Evolutionary conservation across 305 asterid species (phyloP), one percentile per base, ranked within the genome.

Genomic region (Euphrasia arctica): DNA sequence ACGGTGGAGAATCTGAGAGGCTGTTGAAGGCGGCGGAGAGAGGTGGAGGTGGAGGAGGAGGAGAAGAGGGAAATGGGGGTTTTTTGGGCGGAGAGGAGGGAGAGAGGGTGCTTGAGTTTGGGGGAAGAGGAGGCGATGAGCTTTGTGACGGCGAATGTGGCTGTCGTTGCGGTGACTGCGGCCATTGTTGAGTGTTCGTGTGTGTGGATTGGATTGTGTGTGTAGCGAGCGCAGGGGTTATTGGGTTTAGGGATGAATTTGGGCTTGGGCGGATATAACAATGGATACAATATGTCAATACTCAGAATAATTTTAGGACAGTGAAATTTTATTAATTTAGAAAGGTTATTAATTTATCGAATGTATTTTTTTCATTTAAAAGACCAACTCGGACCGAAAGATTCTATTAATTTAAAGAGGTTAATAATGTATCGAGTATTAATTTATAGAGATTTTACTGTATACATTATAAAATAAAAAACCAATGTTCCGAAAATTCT

Each of bases 121-220:
- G 80, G 74, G 43, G 82, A 27, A 48, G 91, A 32, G 60, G 83
- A 62, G 49, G 73, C 67, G 78, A 82, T 47, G 66, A 79, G 78
- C 70, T 67, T 85, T 2, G 90, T 65, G 57, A 79, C 73, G 73
- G 85, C 70, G 77, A 79, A 73, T 9, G 91, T 58, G 57, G 85
- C 84, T 68, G 88, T 69, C 15, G 86, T 45, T 18, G 86, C 74
- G 36, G 90, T 65, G 28, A 90, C 68, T 12, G 96, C 83, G 13
- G 84, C 85, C 80, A 74, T 75, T 65, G 73, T 9, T 9, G 29
- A 57, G 62, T 12, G 9, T 22, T n/a, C 1, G 22, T 41, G 18
- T 60, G 71, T 18, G 74, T 47, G 60, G 39, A 22, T 9, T 3
- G 28, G 42, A 7, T 28, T 58, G 34, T 47, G 51, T 42, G 56